Evolutionary conservation across 345 rosid genomes (phyloP), one percentile per base, ranked within the genome.

Genomic region (Barbarea vulgaris): DNA sequence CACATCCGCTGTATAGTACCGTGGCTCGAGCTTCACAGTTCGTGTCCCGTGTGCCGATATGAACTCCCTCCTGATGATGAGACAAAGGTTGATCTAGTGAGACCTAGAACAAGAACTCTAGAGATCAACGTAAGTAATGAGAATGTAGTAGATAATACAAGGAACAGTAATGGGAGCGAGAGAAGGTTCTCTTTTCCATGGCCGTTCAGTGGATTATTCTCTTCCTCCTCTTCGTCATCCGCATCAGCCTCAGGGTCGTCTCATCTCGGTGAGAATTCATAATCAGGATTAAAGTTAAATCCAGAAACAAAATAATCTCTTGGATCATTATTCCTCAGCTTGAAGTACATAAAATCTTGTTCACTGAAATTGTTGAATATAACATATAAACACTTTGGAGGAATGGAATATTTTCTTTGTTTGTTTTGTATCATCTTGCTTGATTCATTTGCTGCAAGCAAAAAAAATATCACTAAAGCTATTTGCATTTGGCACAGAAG

Each of bases 161-260:
- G 84, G 42, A 83, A 63, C 48, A 1, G 18, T 50, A 75, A 31
- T 50, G 65, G n/a, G 70, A 77, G 37, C 30, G 88, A 83, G 41
- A 79, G 97, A 70, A 85, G 98, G 84, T 93, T 88, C 48, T 76
- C 90, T 2, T 30, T 89, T 21, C 87, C 81, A 3, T 93, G 98
- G 98, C 97, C 89, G 10, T 88, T 93, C 75, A 87, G 79, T 57
- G 82, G 89, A 46, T 82, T 89, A 64, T 89, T 93, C 76, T 85
- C 94, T 28, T 83, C 96, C 9, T 82, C 91, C 5, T 84, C 88
- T 3, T 70, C 77, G 7, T 77, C 80, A 44, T 70, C 80, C 10
- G 57, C 61, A 42, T 34, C 65, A 0, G 34, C 58, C 13, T 70
- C 77, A 15, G 82, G 81, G 47, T 84, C 90, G 13, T 66, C 67